Evolutionary conservation across 1,284 basidiomycete genomes (phyloP).

Genomic region (Rhizoctonia solani): DNA sequence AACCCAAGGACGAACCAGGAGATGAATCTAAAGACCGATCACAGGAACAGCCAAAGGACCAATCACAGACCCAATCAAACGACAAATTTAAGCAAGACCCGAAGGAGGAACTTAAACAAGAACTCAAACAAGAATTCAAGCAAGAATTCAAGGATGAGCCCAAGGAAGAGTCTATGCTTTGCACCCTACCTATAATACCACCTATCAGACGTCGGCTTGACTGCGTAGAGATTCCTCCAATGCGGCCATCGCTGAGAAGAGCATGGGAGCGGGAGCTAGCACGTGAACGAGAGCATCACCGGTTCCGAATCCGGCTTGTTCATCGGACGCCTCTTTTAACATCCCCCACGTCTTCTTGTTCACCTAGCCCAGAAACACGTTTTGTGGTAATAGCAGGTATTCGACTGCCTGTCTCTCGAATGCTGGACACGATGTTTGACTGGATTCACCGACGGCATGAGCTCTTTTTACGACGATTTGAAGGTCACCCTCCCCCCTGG

Average conservation of each 20-base stretch:
- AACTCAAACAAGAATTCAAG: too few species aligned
- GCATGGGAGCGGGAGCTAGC: constrained; percentile 9
- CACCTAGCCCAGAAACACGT: constrained; percentile 38
- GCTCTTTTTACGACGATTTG: constrained; percentile 58
- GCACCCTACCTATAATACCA: not conserved
- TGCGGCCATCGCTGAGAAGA: constrained; percentile 10
- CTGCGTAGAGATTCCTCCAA: constrained; percentile 22
- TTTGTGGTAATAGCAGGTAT: constrained; percentile 43
- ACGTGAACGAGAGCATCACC: not conserved
- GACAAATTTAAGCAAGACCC: too few species aligned
- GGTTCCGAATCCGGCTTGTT: not conserved
- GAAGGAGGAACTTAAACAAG: too few species aligned
- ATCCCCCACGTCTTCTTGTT: constrained; percentile 36
- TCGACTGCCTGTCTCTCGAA: constrained; percentile 46
- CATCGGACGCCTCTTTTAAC: not conserved
- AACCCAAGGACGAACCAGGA: too few species aligned
- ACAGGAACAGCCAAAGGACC: too few species aligned
- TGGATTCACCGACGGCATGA: constrained; percentile 60
- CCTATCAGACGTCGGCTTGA: constrained; percentile 4
- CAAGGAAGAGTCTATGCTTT: not conserved
- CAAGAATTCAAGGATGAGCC: not conserved
- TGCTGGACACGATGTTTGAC: constrained; percentile 63
- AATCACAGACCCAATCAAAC: too few species aligned
- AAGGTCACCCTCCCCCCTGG: constrained; percentile 57
- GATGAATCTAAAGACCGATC: too few species aligned